Conservation (phyloP, 2,329 filamentous ascomycete species). For the Calonectria multiphialidica region DNA sequence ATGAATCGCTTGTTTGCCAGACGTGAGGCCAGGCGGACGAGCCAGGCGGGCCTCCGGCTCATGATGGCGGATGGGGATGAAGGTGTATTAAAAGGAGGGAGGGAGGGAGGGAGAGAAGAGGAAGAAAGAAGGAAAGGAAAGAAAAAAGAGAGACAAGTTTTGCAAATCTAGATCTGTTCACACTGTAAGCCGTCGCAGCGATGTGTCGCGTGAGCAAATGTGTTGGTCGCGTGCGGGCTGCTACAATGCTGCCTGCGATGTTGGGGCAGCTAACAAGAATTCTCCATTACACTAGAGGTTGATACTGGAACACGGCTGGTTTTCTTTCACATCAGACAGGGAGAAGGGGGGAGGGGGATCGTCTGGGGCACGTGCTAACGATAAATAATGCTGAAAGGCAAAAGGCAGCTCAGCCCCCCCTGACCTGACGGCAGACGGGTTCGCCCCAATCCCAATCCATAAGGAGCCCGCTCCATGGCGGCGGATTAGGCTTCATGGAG, state of each 20-base stretch:
- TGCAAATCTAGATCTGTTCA: not conserved
- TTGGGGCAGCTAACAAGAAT: slow-evolving; percentile 2
- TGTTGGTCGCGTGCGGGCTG: slow-evolving; percentile 17
- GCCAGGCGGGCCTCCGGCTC: slow-evolving; percentile 18
- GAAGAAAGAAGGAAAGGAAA: not conserved
- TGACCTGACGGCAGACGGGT: not conserved
- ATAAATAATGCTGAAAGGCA: slow-evolving; percentile 28
- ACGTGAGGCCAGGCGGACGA: slow-evolving; percentile 34
- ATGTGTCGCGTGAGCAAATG: not conserved
- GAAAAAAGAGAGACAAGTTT: not conserved
- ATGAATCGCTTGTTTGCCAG: slow-evolving; percentile 47
- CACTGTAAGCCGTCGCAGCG: too few species aligned
- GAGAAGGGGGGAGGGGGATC: too few species aligned
- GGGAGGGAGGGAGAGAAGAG: not conserved
- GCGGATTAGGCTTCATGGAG: too few species aligned
- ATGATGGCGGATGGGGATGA: slow-evolving; percentile 20
- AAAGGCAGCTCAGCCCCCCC: not conserved
- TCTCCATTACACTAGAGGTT: slow-evolving; percentile 22
- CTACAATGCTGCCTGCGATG: too few species aligned
- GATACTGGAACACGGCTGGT: slow-evolving; percentile 3
- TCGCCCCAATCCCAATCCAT: too few species aligned
- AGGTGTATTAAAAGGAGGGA: not conserved
- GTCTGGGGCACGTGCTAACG: slow-evolving; percentile 7
- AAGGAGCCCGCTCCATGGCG: too few species aligned
- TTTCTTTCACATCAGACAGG: not conserved